Base-by-base conservation (phyloP, 2,329 filamentous ascomycete species). In the Stagonosporopsis vannaccii region DNA sequence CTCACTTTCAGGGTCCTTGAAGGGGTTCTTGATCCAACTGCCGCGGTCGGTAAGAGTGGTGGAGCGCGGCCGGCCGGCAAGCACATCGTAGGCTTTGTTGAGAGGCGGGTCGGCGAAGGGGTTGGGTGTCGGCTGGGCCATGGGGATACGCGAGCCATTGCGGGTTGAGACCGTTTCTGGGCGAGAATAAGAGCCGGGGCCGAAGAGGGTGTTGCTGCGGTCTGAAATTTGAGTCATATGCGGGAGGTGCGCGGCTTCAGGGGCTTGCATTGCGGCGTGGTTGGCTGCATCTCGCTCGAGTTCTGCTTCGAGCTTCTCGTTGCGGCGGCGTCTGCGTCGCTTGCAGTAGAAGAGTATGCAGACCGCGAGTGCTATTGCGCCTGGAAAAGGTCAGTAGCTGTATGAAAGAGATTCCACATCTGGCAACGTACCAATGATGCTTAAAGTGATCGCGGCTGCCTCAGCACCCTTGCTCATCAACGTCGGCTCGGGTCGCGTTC, bases 51-150 rank as follows among this genome's bases (percentile, higher is more conserved):
- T 75, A 3, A 75, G 55, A 4, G 73, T 75, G 0, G 72, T 75
- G 0, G 67, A 71, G 6, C 71, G 48, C 1, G 72, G 72, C 1
- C 73, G 59, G 9, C 71, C 69, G 6, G 67, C 65, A 5, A 75
- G 64, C 7, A 74, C 62, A 48, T 75, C 73, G 30, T 72, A 75
- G 2, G 73, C 70, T 58, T 75, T 75, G 46, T 75, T 74, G 13
- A 65, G 66, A 2, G 70, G 71, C 6, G 73, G 72, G 32, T 75
- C 70, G 1, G 65, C 70, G 41, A 75, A 75, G 1, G 73, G 73
- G 22, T 75, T 75, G 2, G 73, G 67, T 8, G 71, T 74, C 12
- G 64, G 71, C 23, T 62, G 58, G 8, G 66, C 54, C n/a, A 57
- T 50, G 12, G 55, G 51, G 17, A 69, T 62, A 17, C 62, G 62